Evolutionary conservation across 129 eudicot species (phyloP).

Genomic region (Dittrichia graveolens): DNA sequence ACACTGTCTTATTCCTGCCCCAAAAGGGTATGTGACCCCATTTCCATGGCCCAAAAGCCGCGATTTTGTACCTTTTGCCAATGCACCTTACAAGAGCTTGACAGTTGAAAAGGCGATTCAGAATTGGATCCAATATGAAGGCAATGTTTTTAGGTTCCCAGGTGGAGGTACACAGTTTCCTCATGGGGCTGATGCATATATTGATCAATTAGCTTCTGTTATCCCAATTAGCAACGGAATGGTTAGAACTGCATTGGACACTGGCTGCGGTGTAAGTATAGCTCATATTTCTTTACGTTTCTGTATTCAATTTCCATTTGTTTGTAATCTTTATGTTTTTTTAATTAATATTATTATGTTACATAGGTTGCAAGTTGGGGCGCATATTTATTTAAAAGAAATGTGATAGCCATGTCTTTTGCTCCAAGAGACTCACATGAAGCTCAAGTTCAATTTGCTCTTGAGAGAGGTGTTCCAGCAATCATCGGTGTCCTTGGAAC

Average conservation of each 20-base stretch:
- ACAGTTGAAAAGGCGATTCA: constrained; percentile 76
- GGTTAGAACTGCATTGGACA: constrained; percentile 70
- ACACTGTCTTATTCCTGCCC: constrained; percentile 68
- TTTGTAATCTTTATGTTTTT: not conserved
- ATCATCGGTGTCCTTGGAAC: constrained; percentile 69
- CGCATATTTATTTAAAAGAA: constrained; percentile 49
- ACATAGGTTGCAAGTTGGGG: constrained; percentile 63
- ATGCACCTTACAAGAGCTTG: constrained; percentile 72
- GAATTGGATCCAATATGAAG: constrained; percentile 77
- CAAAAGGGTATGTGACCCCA: constrained; percentile 71
- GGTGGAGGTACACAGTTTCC: constrained; percentile 87
- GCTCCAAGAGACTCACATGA: constrained; percentile 63
- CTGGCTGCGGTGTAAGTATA: constrained; percentile 72
- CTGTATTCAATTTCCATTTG: not conserved
- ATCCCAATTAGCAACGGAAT: constrained; percentile 62
- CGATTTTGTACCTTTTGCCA: constrained; percentile 66
- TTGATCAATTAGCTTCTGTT: constrained; percentile 63
- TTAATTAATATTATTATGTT: not conserved
- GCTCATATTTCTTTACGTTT: not conserved
- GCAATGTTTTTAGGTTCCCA: constrained; percentile 67
- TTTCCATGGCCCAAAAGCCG: constrained; percentile 78
- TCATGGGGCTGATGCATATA: constrained; percentile 75
- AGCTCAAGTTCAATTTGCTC: constrained; percentile 61
- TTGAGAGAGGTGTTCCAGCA: constrained; percentile 63
- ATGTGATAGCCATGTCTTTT: constrained; percentile 61